These are phyloP conservation scores for Helotiales sp. DNA, from an alignment of 2,329 filamentous ascomycete species.

Conservation along the genomic window DNA sequence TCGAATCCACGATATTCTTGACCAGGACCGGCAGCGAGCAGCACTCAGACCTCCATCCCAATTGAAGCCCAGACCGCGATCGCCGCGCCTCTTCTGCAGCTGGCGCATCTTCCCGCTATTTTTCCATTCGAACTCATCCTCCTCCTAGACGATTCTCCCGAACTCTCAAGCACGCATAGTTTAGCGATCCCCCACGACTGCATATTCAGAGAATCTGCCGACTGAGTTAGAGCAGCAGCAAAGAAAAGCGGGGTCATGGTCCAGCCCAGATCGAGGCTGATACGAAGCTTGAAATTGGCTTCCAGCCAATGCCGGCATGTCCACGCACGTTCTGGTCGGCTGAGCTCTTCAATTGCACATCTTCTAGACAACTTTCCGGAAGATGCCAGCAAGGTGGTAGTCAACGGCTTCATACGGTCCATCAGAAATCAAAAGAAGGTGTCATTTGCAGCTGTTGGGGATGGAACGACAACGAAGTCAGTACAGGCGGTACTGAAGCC, in stretches of 20 bases:
- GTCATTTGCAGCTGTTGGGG: constrained; percentile 83
- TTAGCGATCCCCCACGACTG: not conserved
- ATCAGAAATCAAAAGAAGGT: constrained; percentile 84
- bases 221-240: not conserved
- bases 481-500: constrained; percentile 61
- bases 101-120: not conserved
- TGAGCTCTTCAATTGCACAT: constrained; percentile 53
- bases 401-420: constrained; percentile 83
- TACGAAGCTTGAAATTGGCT: constrained; percentile 5
- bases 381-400: constrained; percentile 55
- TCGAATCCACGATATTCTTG: too few relatives aligned
- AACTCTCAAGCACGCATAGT: not conserved
- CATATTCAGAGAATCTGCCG: not conserved
- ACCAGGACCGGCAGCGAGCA: not conserved
- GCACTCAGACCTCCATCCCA: not conserved
- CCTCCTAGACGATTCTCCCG: not conserved
- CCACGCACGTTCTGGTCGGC: constrained; percentile 40
- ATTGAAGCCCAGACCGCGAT: not conserved
- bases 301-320: constrained; percentile 14
- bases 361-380: constrained; percentile 59
- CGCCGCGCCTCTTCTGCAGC: not conserved
- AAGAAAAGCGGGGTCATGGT: constrained; percentile 7
- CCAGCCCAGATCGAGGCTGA: not conserved
- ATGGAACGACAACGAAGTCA: constrained; percentile 80
- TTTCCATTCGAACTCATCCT: not conserved